Conservation (phyloP, 2,329 filamentous ascomycete species). For the Cladorrhinum sp. region DNA sequence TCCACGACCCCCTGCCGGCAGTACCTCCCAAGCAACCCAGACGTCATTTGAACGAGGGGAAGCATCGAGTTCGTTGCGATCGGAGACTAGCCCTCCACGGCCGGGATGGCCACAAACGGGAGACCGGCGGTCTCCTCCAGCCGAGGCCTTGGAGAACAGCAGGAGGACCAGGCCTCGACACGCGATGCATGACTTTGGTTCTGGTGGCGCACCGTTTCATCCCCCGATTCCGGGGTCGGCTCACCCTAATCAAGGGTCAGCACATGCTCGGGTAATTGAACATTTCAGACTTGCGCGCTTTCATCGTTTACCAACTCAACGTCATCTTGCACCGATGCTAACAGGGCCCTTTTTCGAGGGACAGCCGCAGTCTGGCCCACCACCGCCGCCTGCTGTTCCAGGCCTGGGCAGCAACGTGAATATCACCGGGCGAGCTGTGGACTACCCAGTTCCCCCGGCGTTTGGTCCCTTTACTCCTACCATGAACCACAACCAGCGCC, state of each 20-base stretch:
- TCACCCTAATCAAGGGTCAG: conserved; percentile 12
- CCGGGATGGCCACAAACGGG: conserved; percentile 18
- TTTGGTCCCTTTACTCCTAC: not conserved
- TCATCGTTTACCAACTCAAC: not conserved
- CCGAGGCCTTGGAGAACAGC: conserved; percentile 24
- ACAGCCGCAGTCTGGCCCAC: not conserved
- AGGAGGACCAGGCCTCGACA: conserved; percentile 29
- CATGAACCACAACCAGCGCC: not conserved
- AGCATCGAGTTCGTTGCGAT: conserved; percentile 2
- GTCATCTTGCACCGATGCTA: not conserved
- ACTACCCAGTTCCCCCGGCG: not conserved
- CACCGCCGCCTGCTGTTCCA: not conserved
- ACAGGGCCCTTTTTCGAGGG: not conserved
- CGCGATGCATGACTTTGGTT: conserved; percentile 18
- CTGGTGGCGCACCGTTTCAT: conserved; percentile 3
- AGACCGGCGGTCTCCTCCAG: conserved; percentile 27
- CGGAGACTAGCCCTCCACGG: conserved; percentile 8
- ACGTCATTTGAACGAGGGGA: not conserved
- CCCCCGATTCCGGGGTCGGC: not conserved
- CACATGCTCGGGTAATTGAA: conserved; percentile 24
- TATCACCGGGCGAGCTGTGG: not conserved
- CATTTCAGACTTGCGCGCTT: conserved; percentile 5
- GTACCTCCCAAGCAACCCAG: not conserved
- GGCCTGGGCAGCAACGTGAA: not conserved
- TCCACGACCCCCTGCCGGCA: not conserved